Evolutionary conservation across 441 rosid species (phyloP), one percentile per base, ranked within the genome.

Genomic region (Erodium texanum): DNA sequence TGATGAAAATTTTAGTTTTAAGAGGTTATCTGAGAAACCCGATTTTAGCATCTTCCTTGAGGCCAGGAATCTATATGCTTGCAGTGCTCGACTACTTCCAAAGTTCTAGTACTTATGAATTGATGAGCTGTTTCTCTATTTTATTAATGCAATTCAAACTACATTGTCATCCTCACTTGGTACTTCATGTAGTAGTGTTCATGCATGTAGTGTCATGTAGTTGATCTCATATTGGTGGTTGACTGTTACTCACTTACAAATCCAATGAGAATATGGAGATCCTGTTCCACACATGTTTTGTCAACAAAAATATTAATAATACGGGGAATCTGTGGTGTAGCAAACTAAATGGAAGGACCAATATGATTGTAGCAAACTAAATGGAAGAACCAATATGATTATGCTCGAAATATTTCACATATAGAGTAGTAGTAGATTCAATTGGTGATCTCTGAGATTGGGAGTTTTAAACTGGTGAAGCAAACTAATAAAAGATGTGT

Each of bases 321-420:
- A 5, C 64, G 24, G 29, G 64, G 34, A 24, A 61, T 61, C 64
- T 12, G 34, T 61, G 64, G 64, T 15, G n/a, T 61, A 23, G 48
- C 3, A 41, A 41, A 41, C 48, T 14, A 41, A 41, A 41, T 41
- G 48, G 48, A 41, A 41, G 48, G 48, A 34, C 32, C 32, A 27
- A 27, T 27, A 27, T 27, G 32, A 27, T 27, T 27, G 32, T 27
- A 27, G 24, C 19, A 20, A 56, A 56, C 24, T 56, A 56, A 56
- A 56, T 19, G 24, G 24, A 19, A 19, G 14, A 18, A 22, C 62
- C 14, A 10, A 22, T 58, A 56, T 19, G 24, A 11, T 59, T 24
- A 59, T 22, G 64, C 64, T 22, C 23, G 32, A 59, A 59, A 59
- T 9, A 8, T 22, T 4, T 59, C 64, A 59, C 29, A 22, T 23